Base-by-base conservation (phyloP, 805 yeast species). In the Dipodascopsis tothii region DNA sequence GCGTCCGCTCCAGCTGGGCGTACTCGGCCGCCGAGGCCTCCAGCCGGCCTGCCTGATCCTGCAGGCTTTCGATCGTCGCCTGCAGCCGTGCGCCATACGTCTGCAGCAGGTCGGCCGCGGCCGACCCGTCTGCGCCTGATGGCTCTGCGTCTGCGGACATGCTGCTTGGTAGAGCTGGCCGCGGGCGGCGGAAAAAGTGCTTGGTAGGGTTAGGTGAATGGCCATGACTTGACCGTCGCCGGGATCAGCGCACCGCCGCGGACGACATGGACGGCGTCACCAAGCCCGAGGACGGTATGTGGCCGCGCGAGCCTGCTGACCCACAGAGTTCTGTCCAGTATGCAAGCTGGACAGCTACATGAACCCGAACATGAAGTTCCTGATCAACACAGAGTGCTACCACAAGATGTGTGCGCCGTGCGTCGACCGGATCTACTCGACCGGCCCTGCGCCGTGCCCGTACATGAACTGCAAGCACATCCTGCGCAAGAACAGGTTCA, bases 401-500 rank as follows among this genome's bases (percentile, higher is more conserved):
- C 99, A 92, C 61, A 90, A 86, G 70, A 90, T 92, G 63, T 92
- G 99, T 67, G 96, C 65, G 47, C 79, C 94, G 1, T 92, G 98
- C 66, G 97, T 90, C 35, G 97, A 92, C 63, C 74, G 98, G 52
- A 88, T 92, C 42, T 92, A 84, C 60, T 78, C 95, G 4, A 68
- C 83, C 40, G 99, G 99, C 2, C 98, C 98, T 0, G 92, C 96
- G 0, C 92, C 88, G 18, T 92, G 99, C 61, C 98, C 98, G 1
- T 90, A 88, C 61, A 83, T 87, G 3, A 79, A 81, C 41, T 92
- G 99, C 68, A 87, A 81, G 45, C 85, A 82, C 68, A 84, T 81
- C 7, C 68, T 92, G 50, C 71, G 98, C 54, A 84, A 84, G 71
- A 85, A 85, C 64, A 78, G 78, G 66, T 92, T 92, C 70, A 94